These are phyloP conservation scores for Candida namnaoensis DNA, from an alignment of 805 yeast genomes.

Conservation along the genomic window DNA sequence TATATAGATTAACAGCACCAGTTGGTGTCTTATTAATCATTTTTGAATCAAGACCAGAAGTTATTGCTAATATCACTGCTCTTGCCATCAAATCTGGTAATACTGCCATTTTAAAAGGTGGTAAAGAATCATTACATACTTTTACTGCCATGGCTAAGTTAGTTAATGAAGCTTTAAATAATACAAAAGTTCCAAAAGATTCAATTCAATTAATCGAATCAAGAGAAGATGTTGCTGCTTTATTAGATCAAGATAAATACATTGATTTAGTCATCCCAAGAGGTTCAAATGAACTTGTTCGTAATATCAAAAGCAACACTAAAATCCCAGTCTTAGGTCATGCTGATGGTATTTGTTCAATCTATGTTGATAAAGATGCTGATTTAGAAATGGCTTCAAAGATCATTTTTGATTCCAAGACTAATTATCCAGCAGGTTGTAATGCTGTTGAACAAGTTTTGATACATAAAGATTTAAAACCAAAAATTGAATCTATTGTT, in stretches of 20 bases:
- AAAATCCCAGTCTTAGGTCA: constrained; percentile 97
- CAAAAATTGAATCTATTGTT: constrained; percentile 26
- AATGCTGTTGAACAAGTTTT: constrained; percentile 90
- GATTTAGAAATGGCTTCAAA: constrained; percentile 70
- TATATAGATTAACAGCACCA: constrained; percentile 84
- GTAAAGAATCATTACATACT: constrained; percentile 84
- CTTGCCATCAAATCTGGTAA: constrained; percentile 94
- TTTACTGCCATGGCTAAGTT: constrained; percentile 75
- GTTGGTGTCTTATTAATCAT: constrained; percentile 90
- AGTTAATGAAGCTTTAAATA: constrained; percentile 47
- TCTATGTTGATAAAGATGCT: constrained; percentile 72
- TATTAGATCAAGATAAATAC: constrained; percentile 76
- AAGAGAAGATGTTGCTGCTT: constrained; percentile 82
- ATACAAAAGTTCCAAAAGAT: constrained; percentile 66
- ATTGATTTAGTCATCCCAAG: constrained; percentile 96
- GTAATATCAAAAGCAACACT: constrained; percentile 76
- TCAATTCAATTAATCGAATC: constrained; percentile 85
- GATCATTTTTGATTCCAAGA: constrained; percentile 79
- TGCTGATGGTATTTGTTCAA: constrained; percentile 95
- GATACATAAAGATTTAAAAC: constrained; percentile 38
- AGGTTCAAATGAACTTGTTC: constrained; percentile 91
- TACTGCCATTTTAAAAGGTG: constrained; percentile 95
- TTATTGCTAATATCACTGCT: constrained; percentile 94
- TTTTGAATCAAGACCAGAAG: constrained; percentile 96
- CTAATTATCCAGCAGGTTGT: constrained; percentile 98